Percentiles rank a stretch among this genome's conserved stretches.
Evolutionary conservation across 208 protist genomes (phyloP).

Genomic region (Angomonas deanei): DNA sequence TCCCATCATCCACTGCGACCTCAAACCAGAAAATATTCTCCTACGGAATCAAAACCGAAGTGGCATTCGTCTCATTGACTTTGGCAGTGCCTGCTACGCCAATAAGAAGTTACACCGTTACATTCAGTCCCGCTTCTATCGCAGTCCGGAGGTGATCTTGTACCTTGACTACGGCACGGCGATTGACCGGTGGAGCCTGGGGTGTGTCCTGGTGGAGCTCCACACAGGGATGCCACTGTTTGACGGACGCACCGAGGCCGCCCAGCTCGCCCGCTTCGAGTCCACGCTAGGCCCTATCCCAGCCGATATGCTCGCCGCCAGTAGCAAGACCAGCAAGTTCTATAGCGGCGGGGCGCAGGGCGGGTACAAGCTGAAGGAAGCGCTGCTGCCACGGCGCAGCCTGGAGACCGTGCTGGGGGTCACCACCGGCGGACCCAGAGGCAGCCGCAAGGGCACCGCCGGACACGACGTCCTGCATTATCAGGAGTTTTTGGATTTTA

Average conservation of each 20-base stretch:
- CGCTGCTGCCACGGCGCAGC: constrained; percentile 20
- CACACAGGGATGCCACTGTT: constrained; percentile 97
- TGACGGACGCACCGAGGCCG: constrained; percentile 89
- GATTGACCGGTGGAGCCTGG: constrained; percentile 99
- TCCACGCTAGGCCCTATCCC: constrained; percentile 72
- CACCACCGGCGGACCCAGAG: constrained; percentile 39
- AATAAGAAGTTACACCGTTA: constrained; percentile 95
- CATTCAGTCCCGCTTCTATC: constrained; percentile 98
- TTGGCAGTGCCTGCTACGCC: constrained; percentile 95
- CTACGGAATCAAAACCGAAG: constrained; percentile 82
- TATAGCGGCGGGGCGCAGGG: constrained; percentile 26
- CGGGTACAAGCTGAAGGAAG: constrained; percentile 36
- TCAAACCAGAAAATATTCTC: constrained; percentile 96
- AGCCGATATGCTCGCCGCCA: constrained; percentile 48
- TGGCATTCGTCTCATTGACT: constrained; percentile 96
- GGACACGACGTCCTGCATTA: constrained; percentile 48
- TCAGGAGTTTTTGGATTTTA: constrained; percentile 59
- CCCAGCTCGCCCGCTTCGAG: constrained; percentile 93
- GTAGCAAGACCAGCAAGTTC: constrained; percentile 49
- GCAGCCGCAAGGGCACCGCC: constrained; percentile 19
- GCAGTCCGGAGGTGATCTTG: constrained; percentile 97
- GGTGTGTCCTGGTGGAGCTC: constrained; percentile 98
- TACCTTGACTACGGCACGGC: constrained; percentile 88
- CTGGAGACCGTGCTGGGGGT: constrained; percentile 50
- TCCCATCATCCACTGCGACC: constrained; percentile 97